Evolutionary conservation across 768 basidiomycete genomes (phyloP).

Genomic region (Lactarius indigo): DNA sequence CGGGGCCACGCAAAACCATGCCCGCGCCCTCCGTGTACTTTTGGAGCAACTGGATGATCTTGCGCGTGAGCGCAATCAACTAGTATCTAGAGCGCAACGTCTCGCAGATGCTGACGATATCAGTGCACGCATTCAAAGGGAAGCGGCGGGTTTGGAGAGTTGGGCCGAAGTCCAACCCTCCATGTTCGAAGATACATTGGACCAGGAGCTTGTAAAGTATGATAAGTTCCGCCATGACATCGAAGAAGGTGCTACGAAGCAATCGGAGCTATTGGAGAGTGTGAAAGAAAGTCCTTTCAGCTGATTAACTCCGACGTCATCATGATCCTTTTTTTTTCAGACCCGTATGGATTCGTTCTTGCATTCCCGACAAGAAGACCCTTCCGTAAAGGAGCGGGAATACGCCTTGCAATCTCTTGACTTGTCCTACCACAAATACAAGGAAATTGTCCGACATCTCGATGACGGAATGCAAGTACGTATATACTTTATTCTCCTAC

Average conservation of each 20-base stretch:
- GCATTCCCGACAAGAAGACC: slow-evolving; percentile 73
- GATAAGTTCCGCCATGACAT: slow-evolving; percentile 59
- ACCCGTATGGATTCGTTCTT: slow-evolving; percentile 69
- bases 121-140: slow-evolving; percentile 57
- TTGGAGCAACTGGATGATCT: slow-evolving; percentile 82
- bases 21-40: slow-evolving; percentile 64
- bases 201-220: slow-evolving; percentile 78
- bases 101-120: slow-evolving; percentile 72
- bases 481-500: background rate
- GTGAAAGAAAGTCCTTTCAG: slow-evolving; percentile 54
- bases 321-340: slow-evolving; percentile 35
- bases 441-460: slow-evolving; percentile 78
- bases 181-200: slow-evolving; percentile 83
- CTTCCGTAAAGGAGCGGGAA: slow-evolving; percentile 75
- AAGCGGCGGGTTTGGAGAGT: slow-evolving; percentile 61
- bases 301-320: background rate
- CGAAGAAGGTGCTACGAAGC: slow-evolving; percentile 53
- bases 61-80: slow-evolving; percentile 52
- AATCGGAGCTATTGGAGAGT: slow-evolving; percentile 59
- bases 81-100: slow-evolving; percentile 62
- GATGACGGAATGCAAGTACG: slow-evolving; percentile 83
- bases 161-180: slow-evolving; percentile 72
- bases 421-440: slow-evolving; percentile 81
- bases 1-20: slow-evolving; percentile 50
- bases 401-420: slow-evolving; percentile 79